phyloP scores from a whole-genome alignment of 495 filamentous ascomycete genomes.

The Lepidopterella palustris region DNA sequence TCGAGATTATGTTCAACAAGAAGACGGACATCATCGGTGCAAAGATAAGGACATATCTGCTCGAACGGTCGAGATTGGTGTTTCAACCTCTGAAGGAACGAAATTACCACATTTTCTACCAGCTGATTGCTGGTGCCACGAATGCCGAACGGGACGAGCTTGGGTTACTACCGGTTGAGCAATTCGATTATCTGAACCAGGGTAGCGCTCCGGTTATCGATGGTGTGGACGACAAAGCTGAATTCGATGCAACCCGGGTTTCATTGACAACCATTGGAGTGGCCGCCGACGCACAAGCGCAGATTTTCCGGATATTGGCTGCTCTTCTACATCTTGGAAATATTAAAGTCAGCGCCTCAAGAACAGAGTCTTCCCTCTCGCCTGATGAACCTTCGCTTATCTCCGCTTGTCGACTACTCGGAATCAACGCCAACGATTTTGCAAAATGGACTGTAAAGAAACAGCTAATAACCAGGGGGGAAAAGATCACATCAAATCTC shows the following conservation, averaged over 20 bases:
- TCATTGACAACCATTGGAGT: constrained; percentile 89
- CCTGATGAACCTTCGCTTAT: constrained; percentile 73
- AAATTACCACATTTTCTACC: constrained; percentile 99
- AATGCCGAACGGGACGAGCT: constrained; percentile 74
- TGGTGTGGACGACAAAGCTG: constrained; percentile 89
- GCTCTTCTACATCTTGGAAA: constrained; percentile 94
- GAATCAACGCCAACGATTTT: constrained; percentile 80
- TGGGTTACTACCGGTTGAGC: constrained; percentile 70
- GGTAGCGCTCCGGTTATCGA: constrained; percentile 86
- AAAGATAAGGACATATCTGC: constrained; percentile 89
- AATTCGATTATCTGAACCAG: constrained; percentile 95
- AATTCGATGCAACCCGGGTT: constrained; percentile 80
- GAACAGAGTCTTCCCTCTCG: constrained; percentile 79
- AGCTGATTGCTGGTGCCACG: constrained; percentile 90
- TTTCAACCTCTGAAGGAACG: constrained; percentile 96
- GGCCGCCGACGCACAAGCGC: constrained; percentile 58
- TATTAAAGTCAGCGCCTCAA: constrained; percentile 83
- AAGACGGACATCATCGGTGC: constrained; percentile 95
- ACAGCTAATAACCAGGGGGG: constrained; percentile 90
- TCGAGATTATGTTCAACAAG: constrained; percentile 98
- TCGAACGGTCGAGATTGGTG: constrained; percentile 94
- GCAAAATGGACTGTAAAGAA: constrained; percentile 99
- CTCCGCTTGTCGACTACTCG: constrained; percentile 77
- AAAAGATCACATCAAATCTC: constrained; percentile 95
- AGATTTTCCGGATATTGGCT: constrained; percentile 87